Percentiles rank a stretch among this genome's conserved stretches.
These are phyloP conservation scores for Chaetomium globosum DNA, from an alignment of 2,329 filamentous ascomycete species.

Conservation along the genomic window DNA sequence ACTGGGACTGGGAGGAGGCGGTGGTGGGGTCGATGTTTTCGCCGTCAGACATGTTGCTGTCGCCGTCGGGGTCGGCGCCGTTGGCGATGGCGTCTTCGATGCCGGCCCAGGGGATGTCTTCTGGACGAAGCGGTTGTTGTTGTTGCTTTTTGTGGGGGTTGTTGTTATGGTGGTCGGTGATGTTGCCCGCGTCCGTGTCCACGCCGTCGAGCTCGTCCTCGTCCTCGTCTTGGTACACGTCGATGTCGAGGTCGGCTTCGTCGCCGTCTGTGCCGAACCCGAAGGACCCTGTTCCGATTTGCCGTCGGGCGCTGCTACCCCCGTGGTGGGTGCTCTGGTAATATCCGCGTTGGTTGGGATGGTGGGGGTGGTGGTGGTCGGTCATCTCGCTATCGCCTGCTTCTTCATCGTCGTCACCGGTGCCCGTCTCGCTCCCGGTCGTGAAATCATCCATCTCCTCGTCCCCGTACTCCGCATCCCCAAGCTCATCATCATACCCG, in stretches of 20 bases:
- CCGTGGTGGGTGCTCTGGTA: background rate
- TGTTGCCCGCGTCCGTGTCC: constrained; percentile 36
- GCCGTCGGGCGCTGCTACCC: background rate
- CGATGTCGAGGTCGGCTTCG: constrained; percentile 36
- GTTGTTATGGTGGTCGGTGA: background rate
- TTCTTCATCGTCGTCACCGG: constrained; percentile 4
- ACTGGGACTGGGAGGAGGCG: constrained; percentile 20
- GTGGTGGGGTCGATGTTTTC: constrained; percentile 55
- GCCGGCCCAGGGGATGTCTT: constrained; percentile 61
- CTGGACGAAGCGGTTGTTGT: constrained; percentile 41
- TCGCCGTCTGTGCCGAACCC: constrained; percentile 32
- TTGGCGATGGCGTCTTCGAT: constrained; percentile 50
- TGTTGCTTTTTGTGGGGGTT: constrained; percentile 7
- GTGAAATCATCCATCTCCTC: constrained; percentile 36
- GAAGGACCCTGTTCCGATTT: constrained; percentile 18
- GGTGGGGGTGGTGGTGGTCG: constrained; percentile 30
- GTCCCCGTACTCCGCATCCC: constrained; percentile 22
- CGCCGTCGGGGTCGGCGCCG: constrained; percentile 15
- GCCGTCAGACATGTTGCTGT: constrained; percentile 47
- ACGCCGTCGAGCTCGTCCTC: constrained; percentile 39
- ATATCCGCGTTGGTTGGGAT: background rate
- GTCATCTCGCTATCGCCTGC: constrained; percentile 39
- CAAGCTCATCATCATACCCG: constrained; percentile 40
- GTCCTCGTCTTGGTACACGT: constrained; percentile 41
- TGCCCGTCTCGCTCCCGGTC: constrained; percentile 22